These are phyloP conservation scores for Sindora glabra DNA, from an alignment of 306 rosid species.

Conservation along the genomic window DNA sequence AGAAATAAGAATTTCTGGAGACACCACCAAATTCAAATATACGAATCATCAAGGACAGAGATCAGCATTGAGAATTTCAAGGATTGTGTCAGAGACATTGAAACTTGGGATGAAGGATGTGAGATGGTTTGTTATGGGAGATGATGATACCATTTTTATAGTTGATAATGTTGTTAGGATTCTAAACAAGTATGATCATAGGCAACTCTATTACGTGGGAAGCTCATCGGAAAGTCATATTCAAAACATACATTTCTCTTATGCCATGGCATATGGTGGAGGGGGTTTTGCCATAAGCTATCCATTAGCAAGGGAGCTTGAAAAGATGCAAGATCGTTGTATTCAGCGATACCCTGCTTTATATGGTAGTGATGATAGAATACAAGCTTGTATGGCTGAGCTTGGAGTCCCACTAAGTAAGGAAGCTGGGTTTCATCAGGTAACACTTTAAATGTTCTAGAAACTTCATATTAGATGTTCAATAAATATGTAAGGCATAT, in stretches of 20 bases:
- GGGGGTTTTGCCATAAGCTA: slow-evolving; percentile 95
- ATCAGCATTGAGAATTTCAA: slow-evolving; percentile 81
- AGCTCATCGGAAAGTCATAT: slow-evolving; percentile 86
- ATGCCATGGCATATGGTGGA: slow-evolving; percentile 85
- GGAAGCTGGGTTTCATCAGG: slow-evolving; percentile 93
- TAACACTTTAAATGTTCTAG: too few species aligned
- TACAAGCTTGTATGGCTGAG: slow-evolving; percentile 95
- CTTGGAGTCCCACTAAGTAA: slow-evolving; percentile 82
- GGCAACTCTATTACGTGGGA: slow-evolving; percentile 70
- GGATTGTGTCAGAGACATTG: slow-evolving; percentile 72
- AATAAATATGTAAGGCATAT: too few species aligned
- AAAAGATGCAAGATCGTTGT: slow-evolving; percentile 82
- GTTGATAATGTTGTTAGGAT: slow-evolving; percentile 69
- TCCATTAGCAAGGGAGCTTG: slow-evolving; percentile 68
- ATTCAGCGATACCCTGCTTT: slow-evolving; percentile 71
- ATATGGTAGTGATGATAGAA: slow-evolving; percentile 90
- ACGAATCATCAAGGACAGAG: slow-evolving; percentile 63
- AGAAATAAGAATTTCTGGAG: slow-evolving; percentile 49
- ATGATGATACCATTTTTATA: slow-evolving; percentile 79
- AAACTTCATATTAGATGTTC: too few species aligned
- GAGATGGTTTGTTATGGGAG: slow-evolving; percentile 94
- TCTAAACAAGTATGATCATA: slow-evolving; percentile 64
- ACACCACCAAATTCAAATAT: slow-evolving; percentile 51
- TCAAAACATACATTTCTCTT: slow-evolving; percentile 80
- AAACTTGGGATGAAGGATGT: slow-evolving; percentile 82